These are phyloP conservation scores for Elasticomyces elasticus DNA, from an alignment of 495 filamentous ascomycete genomes.

Conservation along the genomic window DNA sequence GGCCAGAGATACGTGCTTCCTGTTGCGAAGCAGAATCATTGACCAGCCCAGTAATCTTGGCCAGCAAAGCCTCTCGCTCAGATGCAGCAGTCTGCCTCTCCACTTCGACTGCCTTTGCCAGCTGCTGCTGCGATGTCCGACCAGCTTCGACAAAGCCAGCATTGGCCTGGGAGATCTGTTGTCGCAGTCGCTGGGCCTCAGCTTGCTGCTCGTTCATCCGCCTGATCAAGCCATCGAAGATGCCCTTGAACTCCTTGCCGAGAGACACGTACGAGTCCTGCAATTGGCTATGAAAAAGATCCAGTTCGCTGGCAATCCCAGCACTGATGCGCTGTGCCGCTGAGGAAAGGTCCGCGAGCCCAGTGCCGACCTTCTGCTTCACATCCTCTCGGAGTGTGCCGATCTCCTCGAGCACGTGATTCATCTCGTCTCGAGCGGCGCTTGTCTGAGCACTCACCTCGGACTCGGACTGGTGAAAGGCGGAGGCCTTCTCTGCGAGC, in stretches of 20 bases:
- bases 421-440: conserved; percentile 75
- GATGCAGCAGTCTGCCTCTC: conserved; percentile 62
- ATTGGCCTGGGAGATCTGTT: conserved; percentile 59
- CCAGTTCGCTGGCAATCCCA: conserved; percentile 81
- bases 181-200: conserved; percentile 61
- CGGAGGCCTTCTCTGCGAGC: conserved; percentile 53
- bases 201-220: conserved; percentile 66
- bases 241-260: conserved; percentile 74
- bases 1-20: conserved; percentile 56
- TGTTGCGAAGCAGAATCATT: conserved; percentile 64
- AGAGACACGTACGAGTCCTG: conserved; percentile 79
- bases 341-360: conserved; percentile 69
- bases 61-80: conserved; percentile 63
- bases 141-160: conserved; percentile 55
- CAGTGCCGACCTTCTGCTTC: conserved; percentile 74
- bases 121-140: conserved; percentile 48
- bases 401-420: conserved; percentile 82
- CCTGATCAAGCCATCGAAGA: conserved; percentile 69
- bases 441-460: conserved; percentile 59
- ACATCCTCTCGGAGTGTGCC: conserved; percentile 77
- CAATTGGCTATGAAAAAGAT: conserved; percentile 70
- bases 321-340: conserved; percentile 81
- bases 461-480: conserved; percentile 54
- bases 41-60: conserved; percentile 65
- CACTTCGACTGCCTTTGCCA: conserved; percentile 65